Evolutionary conservation across 2,329 filamentous ascomycete genomes (phyloP).

Genomic region (Aspergillus piperis): DNA sequence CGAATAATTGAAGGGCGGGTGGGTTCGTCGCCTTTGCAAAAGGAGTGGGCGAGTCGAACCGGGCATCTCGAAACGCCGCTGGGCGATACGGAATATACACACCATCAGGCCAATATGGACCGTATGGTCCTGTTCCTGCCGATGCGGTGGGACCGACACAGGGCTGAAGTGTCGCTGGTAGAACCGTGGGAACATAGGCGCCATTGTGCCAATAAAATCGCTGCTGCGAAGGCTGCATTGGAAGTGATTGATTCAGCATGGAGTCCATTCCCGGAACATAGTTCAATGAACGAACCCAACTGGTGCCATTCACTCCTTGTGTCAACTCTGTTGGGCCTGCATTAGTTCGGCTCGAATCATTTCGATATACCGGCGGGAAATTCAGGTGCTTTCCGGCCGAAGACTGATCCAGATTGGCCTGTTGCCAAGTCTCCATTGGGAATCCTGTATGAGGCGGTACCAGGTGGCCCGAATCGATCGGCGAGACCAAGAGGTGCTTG

Average conservation of each 20-base stretch:
- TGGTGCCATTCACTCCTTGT: constrained; percentile 38
- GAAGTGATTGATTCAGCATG: constrained; percentile 59
- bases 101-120: constrained; percentile 66
- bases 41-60: constrained; percentile 38
- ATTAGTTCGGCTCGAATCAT: constrained; percentile 32
- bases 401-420: constrained; percentile 30
- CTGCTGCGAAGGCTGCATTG: constrained; percentile 42
- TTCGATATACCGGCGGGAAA: constrained; percentile 44
- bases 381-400: constrained; percentile 36
- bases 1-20: constrained; percentile 29
- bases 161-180: constrained; percentile 61
- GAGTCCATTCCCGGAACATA: constrained; percentile 60
- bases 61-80: constrained; percentile 57
- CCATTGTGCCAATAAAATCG: constrained; percentile 47
- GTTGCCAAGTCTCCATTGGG: constrained; percentile 36
- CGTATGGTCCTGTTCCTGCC: constrained; percentile 59
- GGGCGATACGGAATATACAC: constrained; percentile 62
- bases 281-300: constrained; percentile 48
- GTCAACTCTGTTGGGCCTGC: constrained; percentile 31
- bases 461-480: constrained; percentile 47
- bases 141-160: constrained; percentile 60
- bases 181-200: constrained; percentile 58
- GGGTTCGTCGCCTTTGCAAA: constrained; percentile 27
- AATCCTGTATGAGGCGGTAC: constrained; percentile 35
- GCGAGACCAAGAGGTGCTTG: constrained; percentile 80